Percentiles rank a stretch among this genome's conserved stretches.
Evolutionary conservation across 2,329 filamentous ascomycete species (phyloP).

Genomic region (Aspergillus viridinutans): DNA sequence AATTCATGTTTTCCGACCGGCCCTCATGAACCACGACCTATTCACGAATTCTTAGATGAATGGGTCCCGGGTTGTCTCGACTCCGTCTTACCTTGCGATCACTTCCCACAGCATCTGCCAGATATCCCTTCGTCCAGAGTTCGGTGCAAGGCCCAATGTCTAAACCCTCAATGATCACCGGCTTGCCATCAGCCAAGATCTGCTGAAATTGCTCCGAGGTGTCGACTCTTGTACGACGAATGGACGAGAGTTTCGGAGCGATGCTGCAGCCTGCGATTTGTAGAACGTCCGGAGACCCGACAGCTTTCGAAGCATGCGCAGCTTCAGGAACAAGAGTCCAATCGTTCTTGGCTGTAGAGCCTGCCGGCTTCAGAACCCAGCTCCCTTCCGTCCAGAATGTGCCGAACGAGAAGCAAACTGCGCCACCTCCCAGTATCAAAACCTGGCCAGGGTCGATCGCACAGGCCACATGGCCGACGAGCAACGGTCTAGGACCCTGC

Average conservation of each 20-base stretch:
- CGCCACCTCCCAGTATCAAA: slow-evolving; percentile 71
- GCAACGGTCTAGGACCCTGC: slow-evolving; percentile 56
- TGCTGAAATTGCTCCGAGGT: slow-evolving; percentile 56
- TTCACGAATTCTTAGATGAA: slow-evolving; percentile 4
- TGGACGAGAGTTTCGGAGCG: slow-evolving; percentile 18
- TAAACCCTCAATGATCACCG: slow-evolving; percentile 61
- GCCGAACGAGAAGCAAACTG: slow-evolving; percentile 87
- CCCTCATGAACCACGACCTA: slow-evolving; percentile 73
- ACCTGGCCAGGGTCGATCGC: slow-evolving; percentile 48
- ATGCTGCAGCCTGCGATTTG: slow-evolving; percentile 12
- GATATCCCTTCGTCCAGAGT: slow-evolving; percentile 65
- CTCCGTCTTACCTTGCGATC: slow-evolving; percentile 53
- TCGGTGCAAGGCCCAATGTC: slow-evolving; percentile 64
- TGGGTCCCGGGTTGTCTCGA: background rate
- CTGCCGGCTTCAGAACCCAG: slow-evolving; percentile 43
- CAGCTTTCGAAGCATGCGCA: slow-evolving; percentile 9
- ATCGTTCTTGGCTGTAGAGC: slow-evolving; percentile 21
- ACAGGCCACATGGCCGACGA: slow-evolving; percentile 64
- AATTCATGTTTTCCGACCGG: slow-evolving; percentile 65
- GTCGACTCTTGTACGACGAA: slow-evolving; percentile 53
- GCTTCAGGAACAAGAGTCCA: slow-evolving; percentile 29
- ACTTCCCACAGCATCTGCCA: slow-evolving; percentile 58
- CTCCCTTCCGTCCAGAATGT: slow-evolving; percentile 72
- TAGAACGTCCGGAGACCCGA: slow-evolving; percentile 1
- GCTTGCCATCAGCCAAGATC: slow-evolving; percentile 56